These are phyloP conservation scores for Suillus weaverae DNA, from an alignment of 768 basidiomycete species.

Conservation along the genomic window DNA sequence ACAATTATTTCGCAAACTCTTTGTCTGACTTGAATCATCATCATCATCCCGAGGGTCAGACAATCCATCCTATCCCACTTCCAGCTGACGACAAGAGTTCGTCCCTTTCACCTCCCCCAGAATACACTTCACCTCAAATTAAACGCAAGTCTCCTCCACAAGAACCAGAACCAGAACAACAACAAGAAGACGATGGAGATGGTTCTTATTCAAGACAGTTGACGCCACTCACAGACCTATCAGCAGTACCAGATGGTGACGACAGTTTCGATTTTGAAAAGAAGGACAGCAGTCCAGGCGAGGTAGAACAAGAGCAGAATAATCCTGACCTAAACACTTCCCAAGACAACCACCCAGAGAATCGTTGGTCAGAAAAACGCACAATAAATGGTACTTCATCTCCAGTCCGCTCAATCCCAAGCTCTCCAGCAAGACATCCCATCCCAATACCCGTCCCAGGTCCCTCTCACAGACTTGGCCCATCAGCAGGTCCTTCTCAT, in stretches of 20 bases:
- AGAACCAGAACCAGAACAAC: constrained; percentile 20
- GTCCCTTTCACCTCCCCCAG: constrained; percentile 57
- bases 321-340: constrained; percentile 16
- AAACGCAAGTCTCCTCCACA: constrained; percentile 20
- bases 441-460: constrained; percentile 19
- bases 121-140: constrained; percentile 39
- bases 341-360: constrained; percentile 12
- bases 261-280: constrained; percentile 31
- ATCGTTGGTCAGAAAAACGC: constrained; percentile 17
- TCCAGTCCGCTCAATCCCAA: constrained; percentile 15
- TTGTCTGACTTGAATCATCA: constrained; percentile 16
- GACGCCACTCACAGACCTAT: constrained; percentile 77
- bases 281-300: constrained; percentile 17
- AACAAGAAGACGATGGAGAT: constrained; percentile 40
- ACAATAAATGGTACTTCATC: constrained; percentile 23
- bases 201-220: constrained; percentile 53
- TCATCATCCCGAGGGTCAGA: constrained; percentile 13
- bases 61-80: constrained; percentile 14
- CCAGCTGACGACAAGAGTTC: constrained; percentile 48
- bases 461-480: constrained; percentile 18
- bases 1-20: constrained; percentile 30
- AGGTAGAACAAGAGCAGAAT: constrained; percentile 32
- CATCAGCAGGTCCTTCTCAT: constrained; percentile 24
- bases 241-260: constrained; percentile 62
- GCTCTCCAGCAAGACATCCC: not conserved